Evolutionary conservation across 2,329 filamentous ascomycete genomes (phyloP).

Genomic region (Verticillium isaacii): DNA sequence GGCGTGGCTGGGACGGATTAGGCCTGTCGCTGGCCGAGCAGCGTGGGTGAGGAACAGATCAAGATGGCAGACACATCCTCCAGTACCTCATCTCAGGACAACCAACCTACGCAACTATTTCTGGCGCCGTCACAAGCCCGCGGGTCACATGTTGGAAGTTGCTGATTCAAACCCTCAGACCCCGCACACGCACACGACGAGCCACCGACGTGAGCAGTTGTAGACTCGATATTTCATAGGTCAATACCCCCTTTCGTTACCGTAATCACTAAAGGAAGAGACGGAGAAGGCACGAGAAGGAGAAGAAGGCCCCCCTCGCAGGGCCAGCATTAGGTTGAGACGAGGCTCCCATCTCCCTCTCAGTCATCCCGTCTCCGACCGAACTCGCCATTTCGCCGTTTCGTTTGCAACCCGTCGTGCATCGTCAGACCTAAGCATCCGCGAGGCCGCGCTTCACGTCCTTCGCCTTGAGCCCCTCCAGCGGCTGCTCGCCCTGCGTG

Average conservation of each 20-base stretch:
- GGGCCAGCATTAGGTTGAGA: neutral
- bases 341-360: neutral
- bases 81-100: too few relatives aligned
- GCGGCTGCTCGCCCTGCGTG: slow-evolving; percentile 39
- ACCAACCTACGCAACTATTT: too few relatives aligned
- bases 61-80: too few relatives aligned
- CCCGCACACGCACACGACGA: too few relatives aligned
- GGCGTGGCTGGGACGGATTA: too few relatives aligned
- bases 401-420: neutral
- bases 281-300: neutral
- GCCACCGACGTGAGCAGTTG: neutral
- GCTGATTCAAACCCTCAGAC: too few relatives aligned
- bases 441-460: slow-evolving; percentile 51
- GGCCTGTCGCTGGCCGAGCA: too few relatives aligned
- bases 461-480: slow-evolving; percentile 52
- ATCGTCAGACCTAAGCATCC: neutral
- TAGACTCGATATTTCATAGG: neutral
- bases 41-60: too few relatives aligned
- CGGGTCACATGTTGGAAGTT: neutral
- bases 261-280: neutral
- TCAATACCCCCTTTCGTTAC: neutral
- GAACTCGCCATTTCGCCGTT: neutral
- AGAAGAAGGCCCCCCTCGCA: neutral
- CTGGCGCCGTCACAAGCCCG: too few relatives aligned
- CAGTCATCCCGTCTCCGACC: neutral